Conservation (phyloP, 257 asterid genomes). For the Capsicum baccatum region DNA sequence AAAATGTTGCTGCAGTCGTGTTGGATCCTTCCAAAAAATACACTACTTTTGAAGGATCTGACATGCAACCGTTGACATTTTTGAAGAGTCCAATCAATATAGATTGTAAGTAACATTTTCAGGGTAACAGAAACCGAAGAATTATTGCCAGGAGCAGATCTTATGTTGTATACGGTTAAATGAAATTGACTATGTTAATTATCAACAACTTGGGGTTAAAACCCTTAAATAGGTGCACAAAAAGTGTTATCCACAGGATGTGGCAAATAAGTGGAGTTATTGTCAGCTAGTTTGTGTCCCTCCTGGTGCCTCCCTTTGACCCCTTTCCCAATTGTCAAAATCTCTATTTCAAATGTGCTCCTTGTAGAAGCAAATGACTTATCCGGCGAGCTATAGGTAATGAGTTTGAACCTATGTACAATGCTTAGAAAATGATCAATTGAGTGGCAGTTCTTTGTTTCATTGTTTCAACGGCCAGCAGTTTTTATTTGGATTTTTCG, state of each 20-base stretch:
- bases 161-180: constrained; percentile 85
- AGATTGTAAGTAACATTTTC: constrained; percentile 30
- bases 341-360: background rate
- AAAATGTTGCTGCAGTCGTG: too few species aligned
- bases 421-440: background rate
- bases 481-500: background rate
- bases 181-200: constrained; percentile 75
- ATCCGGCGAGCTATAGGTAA: background rate
- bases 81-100: too few species aligned
- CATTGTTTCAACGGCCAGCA: background rate
- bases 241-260: constrained; percentile 31
- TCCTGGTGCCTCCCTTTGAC: background rate
- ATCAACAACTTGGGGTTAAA: constrained; percentile 61
- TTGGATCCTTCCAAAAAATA: too few species aligned
- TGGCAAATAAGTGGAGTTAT: background rate
- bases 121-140: constrained; percentile 93
- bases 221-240: constrained; percentile 48
- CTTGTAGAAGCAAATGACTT: background rate
- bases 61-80: too few species aligned
- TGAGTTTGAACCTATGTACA: background rate
- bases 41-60: too few species aligned
- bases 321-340: background rate
- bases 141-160: constrained; percentile 77
- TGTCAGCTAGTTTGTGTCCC: background rate
- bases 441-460: background rate